These are phyloP conservation scores for Nakazawaea pomicola DNA, from an alignment of 805 yeast species.

Conservation along the genomic window DNA sequence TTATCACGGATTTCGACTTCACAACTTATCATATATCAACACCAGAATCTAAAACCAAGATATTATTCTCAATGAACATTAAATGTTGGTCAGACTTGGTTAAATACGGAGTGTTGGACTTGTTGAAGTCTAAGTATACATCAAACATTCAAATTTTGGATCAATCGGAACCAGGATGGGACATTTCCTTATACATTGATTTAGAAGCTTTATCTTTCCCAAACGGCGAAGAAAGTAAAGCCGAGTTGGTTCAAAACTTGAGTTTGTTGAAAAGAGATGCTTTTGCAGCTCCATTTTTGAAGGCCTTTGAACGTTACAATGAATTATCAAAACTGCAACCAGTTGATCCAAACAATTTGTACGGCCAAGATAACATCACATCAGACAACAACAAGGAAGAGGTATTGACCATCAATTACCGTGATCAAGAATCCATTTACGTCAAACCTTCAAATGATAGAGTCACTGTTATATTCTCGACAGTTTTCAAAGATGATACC, in stretches of 20 bases:
- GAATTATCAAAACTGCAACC: conserved; percentile 44
- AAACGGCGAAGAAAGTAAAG: conserved; percentile 37
- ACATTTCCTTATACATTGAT: conserved; percentile 72
- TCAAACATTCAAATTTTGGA: conserved; percentile 31
- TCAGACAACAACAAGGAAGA: conserved; percentile 40
- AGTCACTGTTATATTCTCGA: conserved; percentile 93
- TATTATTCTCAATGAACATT: conserved; percentile 65
- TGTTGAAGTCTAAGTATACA: conserved; percentile 49
- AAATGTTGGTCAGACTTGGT: conserved; percentile 73
- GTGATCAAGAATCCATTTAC: conserved; percentile 90
- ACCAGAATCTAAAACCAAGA: conserved; percentile 63
- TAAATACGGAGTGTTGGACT: conserved; percentile 57
- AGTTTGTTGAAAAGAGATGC: conserved; percentile 79
- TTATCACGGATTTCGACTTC: conserved; percentile 92
- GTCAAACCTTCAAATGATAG: conserved; percentile 92
- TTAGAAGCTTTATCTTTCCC: conserved; percentile 34
- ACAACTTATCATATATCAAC: conserved; percentile 92
- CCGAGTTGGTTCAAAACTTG: conserved; percentile 54
- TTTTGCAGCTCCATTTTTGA: conserved; percentile 88
- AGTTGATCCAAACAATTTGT: conserved; percentile 33
- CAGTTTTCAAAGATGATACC: conserved; percentile 93
- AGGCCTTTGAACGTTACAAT: conserved; percentile 79
- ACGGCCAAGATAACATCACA: conserved; percentile 31
- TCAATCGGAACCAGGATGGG: conserved; percentile 70
- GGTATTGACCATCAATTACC: conserved; percentile 70